Evolutionary conservation across 805 yeast genomes (phyloP), one percentile per base, ranked within the genome.

Genomic region (Zygoascus ofunaensis): DNA sequence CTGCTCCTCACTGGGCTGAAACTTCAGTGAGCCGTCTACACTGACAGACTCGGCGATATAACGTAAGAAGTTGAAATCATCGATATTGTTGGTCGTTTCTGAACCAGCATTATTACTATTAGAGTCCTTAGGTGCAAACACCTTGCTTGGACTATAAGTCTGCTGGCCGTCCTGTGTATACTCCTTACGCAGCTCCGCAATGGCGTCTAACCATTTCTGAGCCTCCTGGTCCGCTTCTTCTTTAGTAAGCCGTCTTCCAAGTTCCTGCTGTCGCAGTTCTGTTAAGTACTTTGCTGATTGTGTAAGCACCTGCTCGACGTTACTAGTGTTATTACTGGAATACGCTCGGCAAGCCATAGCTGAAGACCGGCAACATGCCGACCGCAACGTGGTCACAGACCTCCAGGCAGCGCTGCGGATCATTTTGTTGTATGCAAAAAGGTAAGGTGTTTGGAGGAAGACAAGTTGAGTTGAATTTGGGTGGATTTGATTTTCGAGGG

Each of bases 1-100:
- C 62, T 89, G 96, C 53, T 74, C 80, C 30, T 66, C 72, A 3
- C 82, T 67, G 33, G 94, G 89, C 19, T 49, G 15, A 35, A 44
- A 39, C 40, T 48, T 34, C 30, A 17, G 14, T 33, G 20, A 5
- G 14, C 41, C 41, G 12, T 37, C 41, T 5, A 33, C 41, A 3
- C 33, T 20, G 22, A 41, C 34, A 10, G 37, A 23, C 15, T 42
- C 40, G 10, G 43, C 41, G 8, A 59, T 55, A 43, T 61, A 59
- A 43, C 61, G 58, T 24, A 61, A 37, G 42, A 60, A 45, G 51
- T 69, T 64, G 24, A 70, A 51, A 43, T 64, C 39, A 7, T 36
- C 49, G 3, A 52, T 19, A 36, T 36, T 15, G 4, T 36, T 36
- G 26, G 47, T 19, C 51, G 45, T 5, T 68, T 73, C 19, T n/a